These are phyloP conservation scores for Naumovozyma baii DNA, from an alignment of 805 yeast genomes.

Conservation along the genomic window DNA sequence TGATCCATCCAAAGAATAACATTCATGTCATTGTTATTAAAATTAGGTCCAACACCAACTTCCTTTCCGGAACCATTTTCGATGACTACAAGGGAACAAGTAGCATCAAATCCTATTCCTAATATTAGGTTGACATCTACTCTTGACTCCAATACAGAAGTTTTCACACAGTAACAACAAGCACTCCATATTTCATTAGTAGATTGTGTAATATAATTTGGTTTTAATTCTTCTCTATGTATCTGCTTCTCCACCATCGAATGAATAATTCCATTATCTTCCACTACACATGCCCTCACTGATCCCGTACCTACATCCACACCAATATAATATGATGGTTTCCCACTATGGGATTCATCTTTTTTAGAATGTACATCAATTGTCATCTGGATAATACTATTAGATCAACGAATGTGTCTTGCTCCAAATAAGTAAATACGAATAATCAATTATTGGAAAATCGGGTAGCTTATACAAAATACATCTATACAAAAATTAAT, in stretches of 20 bases:
- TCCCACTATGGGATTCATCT: not conserved
- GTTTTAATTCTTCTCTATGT: slow-evolving; percentile 63
- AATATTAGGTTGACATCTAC: slow-evolving; percentile 56
- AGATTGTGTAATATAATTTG: slow-evolving; percentile 73
- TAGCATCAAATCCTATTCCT: slow-evolving; percentile 95
- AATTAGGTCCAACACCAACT: slow-evolving; percentile 88
- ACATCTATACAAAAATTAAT: too few relatives aligned
- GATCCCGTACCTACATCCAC: slow-evolving; percentile 98
- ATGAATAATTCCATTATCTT: slow-evolving; percentile 70
- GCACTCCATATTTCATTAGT: slow-evolving; percentile 87
- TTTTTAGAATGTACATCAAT: too few relatives aligned
- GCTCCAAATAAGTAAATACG: too few relatives aligned
- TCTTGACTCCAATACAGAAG: slow-evolving; percentile 64
- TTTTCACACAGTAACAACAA: slow-evolving; percentile 71
- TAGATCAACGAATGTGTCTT: too few relatives aligned
- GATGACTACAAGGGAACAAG: slow-evolving; percentile 85
- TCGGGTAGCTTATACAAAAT: too few relatives aligned
- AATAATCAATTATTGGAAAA: too few relatives aligned
- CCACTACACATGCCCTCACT: slow-evolving; percentile 88
- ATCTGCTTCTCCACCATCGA: slow-evolving; percentile 73
- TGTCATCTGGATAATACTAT: too few relatives aligned
- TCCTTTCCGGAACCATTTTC: slow-evolving; percentile 57
- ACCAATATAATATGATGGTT: slow-evolving; percentile 47
- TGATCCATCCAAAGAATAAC: slow-evolving; percentile 98
- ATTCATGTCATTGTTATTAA: slow-evolving; percentile 60